phyloP scores from a whole-genome alignment of 495 filamentous ascomycete genomes.

The Neurospora sp. region DNA sequence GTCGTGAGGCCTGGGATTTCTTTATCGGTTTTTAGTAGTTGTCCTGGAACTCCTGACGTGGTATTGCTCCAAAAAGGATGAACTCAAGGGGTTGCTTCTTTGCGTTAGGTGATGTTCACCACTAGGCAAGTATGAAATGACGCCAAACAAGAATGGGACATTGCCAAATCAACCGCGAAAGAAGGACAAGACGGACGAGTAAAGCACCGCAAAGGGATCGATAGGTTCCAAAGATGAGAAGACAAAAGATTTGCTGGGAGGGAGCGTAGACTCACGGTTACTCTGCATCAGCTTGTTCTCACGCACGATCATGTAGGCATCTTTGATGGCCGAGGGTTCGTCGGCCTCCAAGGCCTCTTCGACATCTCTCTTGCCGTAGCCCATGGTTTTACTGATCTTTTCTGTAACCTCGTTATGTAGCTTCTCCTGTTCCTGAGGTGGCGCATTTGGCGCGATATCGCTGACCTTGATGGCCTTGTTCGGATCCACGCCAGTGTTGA shows the following conservation, averaged over 20 bases:
- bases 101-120: conserved; percentile 8
- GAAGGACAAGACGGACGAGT: not conserved
- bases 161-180: not conserved
- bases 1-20: conserved; percentile 8
- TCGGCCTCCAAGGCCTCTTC: conserved; percentile 84
- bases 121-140: not conserved
- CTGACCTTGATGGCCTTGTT: conserved; percentile 78
- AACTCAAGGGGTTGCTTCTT: conserved; percentile 10
- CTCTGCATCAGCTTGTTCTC: conserved; percentile 97
- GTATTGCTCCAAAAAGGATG: conserved; percentile 31
- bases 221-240: not conserved
- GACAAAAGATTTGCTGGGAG: not conserved
- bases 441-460: conserved; percentile 67
- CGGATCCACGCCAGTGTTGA: conserved; percentile 84
- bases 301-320: conserved; percentile 93
- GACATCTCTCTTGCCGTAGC: conserved; percentile 89
- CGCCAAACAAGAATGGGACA: not conserved
- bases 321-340: conserved; percentile 95
- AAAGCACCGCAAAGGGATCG: not conserved
- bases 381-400: conserved; percentile 95
- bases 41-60: conserved; percentile 17
- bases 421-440: conserved; percentile 69
- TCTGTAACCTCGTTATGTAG: conserved; percentile 85
- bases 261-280: conserved; percentile 56
- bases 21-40: conserved; percentile 10